Percentiles rank a stretch among this genome's conserved stretches.
Conservation (phyloP, 228 moss, liverwort and hornwort species). For the Sphagnum fallax region DNA sequence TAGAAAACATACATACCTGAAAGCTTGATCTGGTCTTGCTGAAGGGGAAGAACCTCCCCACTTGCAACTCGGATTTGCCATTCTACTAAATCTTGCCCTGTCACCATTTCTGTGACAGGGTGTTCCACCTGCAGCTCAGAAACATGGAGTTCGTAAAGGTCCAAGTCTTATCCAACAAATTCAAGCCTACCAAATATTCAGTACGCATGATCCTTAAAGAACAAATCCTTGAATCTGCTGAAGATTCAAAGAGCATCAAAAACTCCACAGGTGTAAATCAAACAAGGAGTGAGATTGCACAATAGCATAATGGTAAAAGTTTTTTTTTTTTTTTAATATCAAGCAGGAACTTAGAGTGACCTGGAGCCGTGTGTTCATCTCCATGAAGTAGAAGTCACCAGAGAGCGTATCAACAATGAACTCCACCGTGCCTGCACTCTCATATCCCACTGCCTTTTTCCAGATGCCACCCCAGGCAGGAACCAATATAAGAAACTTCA, state of each 20-base stretch:
- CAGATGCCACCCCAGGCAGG: conserved; percentile 7
- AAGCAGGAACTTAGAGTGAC: conserved; percentile 13
- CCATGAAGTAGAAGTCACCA: conserved; percentile 93
- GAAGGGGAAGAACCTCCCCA: conserved; percentile 76
- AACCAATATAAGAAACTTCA: conserved; percentile 1
- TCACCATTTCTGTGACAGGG: conserved; percentile 96
- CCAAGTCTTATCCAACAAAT: too few relatives aligned
- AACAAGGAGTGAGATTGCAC: too few relatives aligned
- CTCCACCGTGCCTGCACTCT: conserved; percentile 97
- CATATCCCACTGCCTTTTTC: conserved; percentile 82
- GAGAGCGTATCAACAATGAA: conserved; percentile 88
- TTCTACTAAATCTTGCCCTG: conserved; percentile 90
- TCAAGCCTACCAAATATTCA: too few relatives aligned
- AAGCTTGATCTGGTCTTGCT: conserved; percentile 59
- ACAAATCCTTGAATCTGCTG: too few relatives aligned
- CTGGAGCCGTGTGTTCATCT: conserved; percentile 99
- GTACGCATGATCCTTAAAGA: too few relatives aligned
- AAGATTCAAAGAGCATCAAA: too few relatives aligned
- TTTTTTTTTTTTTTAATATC: too few relatives aligned
- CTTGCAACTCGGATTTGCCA: conserved; percentile 96
- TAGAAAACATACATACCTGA: conserved; percentile 33
- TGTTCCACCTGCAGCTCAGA: conserved; percentile 79
- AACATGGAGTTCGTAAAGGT: background rate
- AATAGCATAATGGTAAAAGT: too few relatives aligned
- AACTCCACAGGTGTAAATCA: too few relatives aligned